phyloP scores from a whole-genome alignment of 805 yeast genomes.

The Cyberlindnera lachancei region DNA sequence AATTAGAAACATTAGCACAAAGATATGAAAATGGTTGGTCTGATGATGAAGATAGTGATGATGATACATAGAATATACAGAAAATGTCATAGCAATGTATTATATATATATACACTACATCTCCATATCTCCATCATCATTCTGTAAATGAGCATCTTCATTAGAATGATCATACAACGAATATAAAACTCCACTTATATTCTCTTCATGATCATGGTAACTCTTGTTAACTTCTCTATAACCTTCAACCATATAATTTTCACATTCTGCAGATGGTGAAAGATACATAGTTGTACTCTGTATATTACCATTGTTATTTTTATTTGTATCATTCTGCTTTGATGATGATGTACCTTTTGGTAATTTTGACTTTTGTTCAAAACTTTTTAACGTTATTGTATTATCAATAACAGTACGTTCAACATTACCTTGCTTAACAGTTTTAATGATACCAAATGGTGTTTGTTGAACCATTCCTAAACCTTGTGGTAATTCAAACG shows the following conservation, averaged over 20 bases:
- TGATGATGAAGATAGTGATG: slow-evolving; percentile 32
- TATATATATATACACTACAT: slow-evolving; percentile 11
- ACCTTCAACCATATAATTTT: slow-evolving; percentile 22
- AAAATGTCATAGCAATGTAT: not conserved
- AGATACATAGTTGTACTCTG: slow-evolving; percentile 5
- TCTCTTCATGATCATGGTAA: slow-evolving; percentile 18
- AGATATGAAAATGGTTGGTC: slow-evolving; percentile 45
- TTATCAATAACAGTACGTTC: slow-evolving; percentile 17
- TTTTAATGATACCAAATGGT: slow-evolving; percentile 20
- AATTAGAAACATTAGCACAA: slow-evolving; percentile 33
- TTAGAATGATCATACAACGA: slow-evolving; percentile 18
- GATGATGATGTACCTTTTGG: too few species aligned
- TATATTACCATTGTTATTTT: too few species aligned
- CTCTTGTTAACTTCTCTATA: slow-evolving; percentile 18
- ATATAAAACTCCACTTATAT: slow-evolving; percentile 19
- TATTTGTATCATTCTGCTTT: too few species aligned
- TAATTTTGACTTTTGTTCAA: slow-evolving; percentile 1
- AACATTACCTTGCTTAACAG: slow-evolving; percentile 12
- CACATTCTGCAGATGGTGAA: slow-evolving; percentile 20
- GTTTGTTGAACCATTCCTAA: slow-evolving; percentile 20
- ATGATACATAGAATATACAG: slow-evolving; percentile 19
- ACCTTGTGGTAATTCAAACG: slow-evolving; percentile 16
- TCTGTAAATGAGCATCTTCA: slow-evolving; percentile 21
- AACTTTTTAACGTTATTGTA: slow-evolving; percentile 8
- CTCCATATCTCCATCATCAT: slow-evolving; percentile 16